Evolutionary conservation across 192 early-diverging fungal genomes (phyloP), one percentile per base, ranked within the genome.

Genomic region (Umbelopsis ramanniana): DNA sequence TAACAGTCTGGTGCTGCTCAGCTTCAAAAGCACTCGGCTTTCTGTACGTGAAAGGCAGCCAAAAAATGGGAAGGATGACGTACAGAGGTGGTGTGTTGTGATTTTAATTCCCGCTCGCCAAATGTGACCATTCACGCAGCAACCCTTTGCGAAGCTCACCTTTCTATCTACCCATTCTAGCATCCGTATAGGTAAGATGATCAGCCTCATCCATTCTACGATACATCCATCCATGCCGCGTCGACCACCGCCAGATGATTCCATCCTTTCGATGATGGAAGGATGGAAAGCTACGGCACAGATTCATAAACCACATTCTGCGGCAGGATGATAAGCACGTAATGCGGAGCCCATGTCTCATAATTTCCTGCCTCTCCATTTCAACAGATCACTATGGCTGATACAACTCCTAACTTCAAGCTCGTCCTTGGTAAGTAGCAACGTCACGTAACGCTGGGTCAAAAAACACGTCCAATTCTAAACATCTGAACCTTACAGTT

Each of bases 371-470:
- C 21, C 5, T 23, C 55, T 71, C 40, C 17, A 37, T 38, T 46
- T 40, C 46, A 35, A 19, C 45, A 43, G 33, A 46, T 72, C 57
- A 60, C 17, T 46, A 79, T 80, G 78, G 74, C 74, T 69, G 72
- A 72, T 40, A 70, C 86, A 60, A 78, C 79, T 71, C 90, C 93
- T 52, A 92, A 89, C 69, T 96, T 96, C 80, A 96, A 95, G 79
- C 90, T 96, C 68, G 93, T 96, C 52, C 91, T 98, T 79, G 93
- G 93, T 94, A 86, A 73, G 76, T 26, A 11, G 35, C 35, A 12
- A 14, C 55, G 69, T 46, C 66, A 40, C 22, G 22, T 23, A 23
- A 40, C 22, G 3, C 17, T 6, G n/a, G 2, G 11, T 43, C 40
- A 43, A 43, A 43, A 43, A 43, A 43, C 40, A 43, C 40, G 40